These are phyloP conservation scores for Pestalotiopsis sp. DNA, from an alignment of 2,329 filamentous ascomycete species.

Conservation along the genomic window DNA sequence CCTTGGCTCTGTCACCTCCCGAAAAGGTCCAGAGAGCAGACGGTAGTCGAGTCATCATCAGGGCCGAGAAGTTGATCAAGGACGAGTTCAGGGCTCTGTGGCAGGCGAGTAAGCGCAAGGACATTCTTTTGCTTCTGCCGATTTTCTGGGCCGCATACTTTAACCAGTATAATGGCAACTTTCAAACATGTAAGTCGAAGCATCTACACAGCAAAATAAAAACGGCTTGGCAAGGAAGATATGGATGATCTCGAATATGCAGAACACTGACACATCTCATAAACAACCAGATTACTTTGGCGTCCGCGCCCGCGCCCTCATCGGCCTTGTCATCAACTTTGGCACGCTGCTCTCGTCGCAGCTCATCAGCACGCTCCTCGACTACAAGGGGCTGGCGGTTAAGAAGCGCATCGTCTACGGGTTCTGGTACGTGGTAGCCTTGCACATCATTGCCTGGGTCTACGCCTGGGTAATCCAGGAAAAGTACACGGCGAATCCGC, in stretches of 20 bases:
- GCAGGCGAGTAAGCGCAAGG: slow-evolving; percentile 66
- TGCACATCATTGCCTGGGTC: slow-evolving; percentile 51
- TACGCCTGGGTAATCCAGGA: slow-evolving; percentile 57
- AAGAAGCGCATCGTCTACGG: slow-evolving; percentile 45
- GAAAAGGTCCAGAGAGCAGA: slow-evolving; percentile 67
- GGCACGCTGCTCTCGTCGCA: slow-evolving; percentile 69
- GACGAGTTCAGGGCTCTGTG: slow-evolving; percentile 65
- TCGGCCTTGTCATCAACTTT: slow-evolving; percentile 71
- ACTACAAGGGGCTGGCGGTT: slow-evolving; percentile 23
- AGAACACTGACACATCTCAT: too few species aligned
- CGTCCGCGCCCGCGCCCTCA: slow-evolving; percentile 69
- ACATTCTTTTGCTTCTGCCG: slow-evolving; percentile 71
- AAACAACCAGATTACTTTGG: slow-evolving; percentile 62
- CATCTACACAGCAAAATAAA: too few species aligned
- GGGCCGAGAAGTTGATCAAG: slow-evolving; percentile 61
- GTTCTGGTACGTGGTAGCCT: slow-evolving; percentile 47
- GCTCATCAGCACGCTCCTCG: slow-evolving; percentile 37
- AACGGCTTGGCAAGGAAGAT: too few species aligned
- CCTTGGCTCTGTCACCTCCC: slow-evolving; percentile 63
- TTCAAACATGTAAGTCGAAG: slow-evolving; percentile 39
- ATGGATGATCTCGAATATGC: too few species aligned
- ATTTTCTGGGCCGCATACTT: slow-evolving; percentile 69
- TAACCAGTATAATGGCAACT: slow-evolving; percentile 51
- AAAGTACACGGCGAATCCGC: slow-evolving; percentile 52
- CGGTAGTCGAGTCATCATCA: slow-evolving; percentile 62